phyloP scores from a whole-genome alignment of 2,329 filamentous ascomycete species.

The Penicillium crustosum region DNA sequence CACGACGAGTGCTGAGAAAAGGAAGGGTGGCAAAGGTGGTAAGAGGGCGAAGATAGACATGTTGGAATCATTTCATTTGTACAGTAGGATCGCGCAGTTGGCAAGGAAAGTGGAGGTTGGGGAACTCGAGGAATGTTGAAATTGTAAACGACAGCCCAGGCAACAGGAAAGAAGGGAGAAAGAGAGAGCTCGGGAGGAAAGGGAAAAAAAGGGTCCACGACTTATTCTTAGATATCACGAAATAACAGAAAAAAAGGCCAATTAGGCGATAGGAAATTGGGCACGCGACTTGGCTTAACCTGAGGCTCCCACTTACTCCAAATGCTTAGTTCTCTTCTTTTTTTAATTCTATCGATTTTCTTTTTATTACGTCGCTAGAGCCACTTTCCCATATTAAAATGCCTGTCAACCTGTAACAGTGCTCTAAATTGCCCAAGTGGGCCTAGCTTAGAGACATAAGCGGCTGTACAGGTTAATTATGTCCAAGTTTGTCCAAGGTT shows the following conservation, averaged over 20 bases:
- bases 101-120: not conserved
- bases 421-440: not conserved
- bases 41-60: conserved; percentile 24
- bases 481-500: not conserved
- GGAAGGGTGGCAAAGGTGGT: conserved; percentile 24
- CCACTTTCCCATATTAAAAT: not conserved
- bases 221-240: conserved; percentile 4
- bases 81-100: not conserved
- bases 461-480: not conserved
- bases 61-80: conserved; percentile 24
- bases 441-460: not conserved
- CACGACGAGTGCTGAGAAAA: conserved; percentile 34
- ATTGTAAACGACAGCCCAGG: conserved; percentile 1
- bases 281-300: conserved; percentile 1
- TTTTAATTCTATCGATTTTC: not conserved
- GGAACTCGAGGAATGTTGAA: not conserved
- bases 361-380: not conserved
- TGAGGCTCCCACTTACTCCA: not conserved
- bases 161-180: not conserved
- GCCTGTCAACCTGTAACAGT: not conserved
- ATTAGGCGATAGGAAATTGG: conserved; percentile 9
- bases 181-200: not conserved
- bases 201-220: not conserved
- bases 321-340: conserved; percentile 2
- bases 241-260: conserved; percentile 5